A percentile compares a stretch with the other conserved stretches of the same genome.
phyloP scores from a whole-genome alignment of 129 eudicot species.

The Arctium lappa region DNA sequence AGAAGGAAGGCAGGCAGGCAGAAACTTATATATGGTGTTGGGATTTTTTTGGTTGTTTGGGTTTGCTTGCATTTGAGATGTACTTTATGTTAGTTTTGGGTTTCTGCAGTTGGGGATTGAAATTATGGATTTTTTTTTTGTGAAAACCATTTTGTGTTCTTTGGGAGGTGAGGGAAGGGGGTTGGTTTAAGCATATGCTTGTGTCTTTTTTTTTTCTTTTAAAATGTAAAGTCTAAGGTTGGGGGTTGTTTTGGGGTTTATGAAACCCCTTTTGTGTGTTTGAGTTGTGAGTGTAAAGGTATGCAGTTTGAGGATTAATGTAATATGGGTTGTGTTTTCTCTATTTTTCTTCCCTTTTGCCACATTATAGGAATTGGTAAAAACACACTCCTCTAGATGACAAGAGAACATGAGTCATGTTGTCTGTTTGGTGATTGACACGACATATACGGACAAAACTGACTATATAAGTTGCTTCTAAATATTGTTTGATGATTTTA shows the following conservation, averaged over 20 bases:
- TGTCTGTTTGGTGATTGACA: no score
- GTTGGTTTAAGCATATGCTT: slow-evolving; percentile 3
- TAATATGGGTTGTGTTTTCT: slow-evolving; percentile 17
- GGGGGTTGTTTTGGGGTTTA: slow-evolving; percentile 14
- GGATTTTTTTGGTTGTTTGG: slow-evolving; percentile 1
- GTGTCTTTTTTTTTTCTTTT: slow-evolving; percentile 12
- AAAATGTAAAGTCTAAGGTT: slow-evolving; percentile 8
- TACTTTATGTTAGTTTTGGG: slow-evolving; percentile 10
- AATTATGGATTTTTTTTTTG: background rate
- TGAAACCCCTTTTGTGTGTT: slow-evolving; percentile 24
- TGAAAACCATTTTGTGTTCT: background rate
- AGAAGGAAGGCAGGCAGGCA: background rate
- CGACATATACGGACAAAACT: no score
- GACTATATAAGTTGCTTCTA: no score
- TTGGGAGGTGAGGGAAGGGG: background rate
- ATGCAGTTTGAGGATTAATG: slow-evolving; percentile 24
- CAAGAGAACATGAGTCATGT: no score
- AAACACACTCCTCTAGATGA: background rate
- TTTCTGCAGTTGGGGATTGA: background rate
- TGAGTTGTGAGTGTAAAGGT: slow-evolving; percentile 30
- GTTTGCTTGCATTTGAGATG: slow-evolving; percentile 9
- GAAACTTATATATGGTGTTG: slow-evolving; percentile 1
- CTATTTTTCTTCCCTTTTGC: background rate
- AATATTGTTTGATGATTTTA: no score
- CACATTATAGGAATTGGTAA: background rate